These are phyloP conservation scores for Spiraea crenata DNA, from an alignment of 331 rosid species.

Conservation along the genomic window DNA sequence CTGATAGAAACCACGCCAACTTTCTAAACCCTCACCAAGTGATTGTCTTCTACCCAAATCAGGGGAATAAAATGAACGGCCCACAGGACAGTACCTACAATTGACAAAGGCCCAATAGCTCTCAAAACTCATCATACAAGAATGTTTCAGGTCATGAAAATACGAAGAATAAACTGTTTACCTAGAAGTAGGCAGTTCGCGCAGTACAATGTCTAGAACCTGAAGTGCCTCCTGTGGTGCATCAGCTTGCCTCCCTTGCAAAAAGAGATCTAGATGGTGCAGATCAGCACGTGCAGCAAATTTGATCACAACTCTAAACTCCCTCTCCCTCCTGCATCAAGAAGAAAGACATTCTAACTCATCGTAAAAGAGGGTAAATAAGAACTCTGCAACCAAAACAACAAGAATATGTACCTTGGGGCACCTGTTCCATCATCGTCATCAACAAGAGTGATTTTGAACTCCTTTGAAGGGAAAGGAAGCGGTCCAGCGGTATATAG, in stretches of 20 bases:
- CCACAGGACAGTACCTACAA: constrained; percentile 81
- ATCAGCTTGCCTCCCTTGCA: constrained; percentile 89
- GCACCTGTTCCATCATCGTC: constrained; percentile 92
- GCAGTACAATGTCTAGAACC: constrained; percentile 88
- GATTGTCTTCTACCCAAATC: constrained; percentile 79
- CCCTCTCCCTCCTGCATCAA: constrained; percentile 71
- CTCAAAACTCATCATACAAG: background rate
- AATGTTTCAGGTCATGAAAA: background rate
- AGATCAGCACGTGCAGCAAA: constrained; percentile 92
- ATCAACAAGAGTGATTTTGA: constrained; percentile 65
- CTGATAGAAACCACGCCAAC: constrained; percentile 98
- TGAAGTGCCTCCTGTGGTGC: constrained; percentile 99
- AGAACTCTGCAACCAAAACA: background rate
- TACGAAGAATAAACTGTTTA: constrained; percentile 8
- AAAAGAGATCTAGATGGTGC: constrained; percentile 87
- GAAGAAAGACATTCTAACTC: background rate
- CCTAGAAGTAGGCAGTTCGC: constrained; percentile 88
- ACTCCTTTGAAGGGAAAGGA: constrained; percentile 73
- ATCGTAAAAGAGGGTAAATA: background rate
- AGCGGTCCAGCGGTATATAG: constrained; percentile 94
- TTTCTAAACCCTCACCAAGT: constrained; percentile 92
- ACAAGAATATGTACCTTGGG: constrained; percentile 45
- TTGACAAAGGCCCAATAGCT: constrained; percentile 1
- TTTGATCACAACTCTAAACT: constrained; percentile 79
- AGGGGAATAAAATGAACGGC: constrained; percentile 90